Percentiles rank a stretch among this genome's conserved stretches.
These are phyloP conservation scores for Penicillium occitanis DNA, from an alignment of 2,329 filamentous ascomycete species.

Conservation along the genomic window DNA sequence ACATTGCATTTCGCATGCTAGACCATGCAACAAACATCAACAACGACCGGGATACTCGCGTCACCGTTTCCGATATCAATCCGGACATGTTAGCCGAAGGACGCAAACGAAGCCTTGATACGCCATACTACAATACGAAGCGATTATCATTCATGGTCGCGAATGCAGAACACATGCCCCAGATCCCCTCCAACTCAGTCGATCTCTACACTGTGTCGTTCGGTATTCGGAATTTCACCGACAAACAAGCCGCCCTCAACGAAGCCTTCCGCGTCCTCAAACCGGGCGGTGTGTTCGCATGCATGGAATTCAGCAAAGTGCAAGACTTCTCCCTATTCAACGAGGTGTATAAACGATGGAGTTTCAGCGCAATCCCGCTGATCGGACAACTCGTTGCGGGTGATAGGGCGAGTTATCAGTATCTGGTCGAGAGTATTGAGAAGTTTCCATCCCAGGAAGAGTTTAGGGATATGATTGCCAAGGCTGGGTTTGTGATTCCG, in stretches of 20 bases:
- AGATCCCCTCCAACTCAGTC: constrained; percentile 67
- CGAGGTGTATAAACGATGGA: constrained; percentile 90
- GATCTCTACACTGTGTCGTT: constrained; percentile 98
- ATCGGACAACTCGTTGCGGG: constrained; percentile 94
- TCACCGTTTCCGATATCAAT: constrained; percentile 96
- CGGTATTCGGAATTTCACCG: constrained; percentile 94
- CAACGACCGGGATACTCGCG: constrained; percentile 73
- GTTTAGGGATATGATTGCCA: constrained; percentile 62
- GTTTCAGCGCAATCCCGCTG: constrained; percentile 87
- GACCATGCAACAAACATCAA: constrained; percentile 81
- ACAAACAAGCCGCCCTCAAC: constrained; percentile 76
- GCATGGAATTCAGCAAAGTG: constrained; percentile 91
- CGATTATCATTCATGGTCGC: constrained; percentile 77
- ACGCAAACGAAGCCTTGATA: constrained; percentile 68
- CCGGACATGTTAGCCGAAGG: constrained; percentile 90
- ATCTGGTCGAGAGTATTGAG: constrained; percentile 97
- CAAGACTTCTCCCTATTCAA: constrained; percentile 71
- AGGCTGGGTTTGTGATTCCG: constrained; percentile 80
- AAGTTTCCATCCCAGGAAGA: constrained; percentile 81
- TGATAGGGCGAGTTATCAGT: constrained; percentile 95
- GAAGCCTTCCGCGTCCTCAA: constrained; percentile 88
- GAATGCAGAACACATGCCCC: constrained; percentile 75
- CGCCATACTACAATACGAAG: constrained; percentile 57
- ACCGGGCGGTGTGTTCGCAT: constrained; percentile 93
- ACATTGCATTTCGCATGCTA: constrained; percentile 96